A percentile compares a stretch with the other conserved stretches of the same genome.
Conservation (phyloP, 192 early-diverging fungal species). For the Podila epigama region DNA sequence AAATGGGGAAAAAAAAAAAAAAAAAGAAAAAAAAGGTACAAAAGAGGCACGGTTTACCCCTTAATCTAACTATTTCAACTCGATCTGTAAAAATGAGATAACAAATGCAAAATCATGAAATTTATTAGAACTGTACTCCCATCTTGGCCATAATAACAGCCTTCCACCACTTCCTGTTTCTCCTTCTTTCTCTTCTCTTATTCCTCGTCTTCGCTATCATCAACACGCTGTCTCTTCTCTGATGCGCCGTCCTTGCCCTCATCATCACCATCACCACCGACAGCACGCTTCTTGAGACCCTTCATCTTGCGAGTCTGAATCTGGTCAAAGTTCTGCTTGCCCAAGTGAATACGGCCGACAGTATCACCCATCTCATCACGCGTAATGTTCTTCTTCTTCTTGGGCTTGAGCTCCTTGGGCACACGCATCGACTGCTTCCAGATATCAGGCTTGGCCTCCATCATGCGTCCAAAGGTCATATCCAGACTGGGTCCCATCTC, state of each 20-base stretch:
- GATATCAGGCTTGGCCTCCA: slow-evolving; percentile 77
- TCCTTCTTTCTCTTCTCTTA: slow-evolving; percentile 4
- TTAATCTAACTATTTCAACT: too few species aligned
- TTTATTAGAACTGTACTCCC: too few species aligned
- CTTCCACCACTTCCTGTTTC: too few species aligned
- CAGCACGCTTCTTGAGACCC: slow-evolving; percentile 79
- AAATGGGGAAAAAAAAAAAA: not conserved
- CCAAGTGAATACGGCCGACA: slow-evolving; percentile 90
- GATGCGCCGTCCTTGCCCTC: slow-evolving; percentile 32
- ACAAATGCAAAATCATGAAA: too few species aligned
- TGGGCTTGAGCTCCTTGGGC: slow-evolving; percentile 85
- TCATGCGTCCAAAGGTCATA: slow-evolving; percentile 77
- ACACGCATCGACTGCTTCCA: slow-evolving; percentile 84
- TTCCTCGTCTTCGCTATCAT: slow-evolving; percentile 49
- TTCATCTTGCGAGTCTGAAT: slow-evolving; percentile 99
- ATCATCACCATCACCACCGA: too few species aligned
- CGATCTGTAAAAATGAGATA: too few species aligned
- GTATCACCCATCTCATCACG: slow-evolving; percentile 91
- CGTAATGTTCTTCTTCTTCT: slow-evolving; percentile 94
- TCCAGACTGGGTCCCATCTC: slow-evolving; percentile 95
- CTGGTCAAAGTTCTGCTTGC: slow-evolving; percentile 89
- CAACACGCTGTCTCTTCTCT: slow-evolving; percentile 53
- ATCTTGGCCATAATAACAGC: too few species aligned
- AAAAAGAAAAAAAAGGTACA: not conserved
- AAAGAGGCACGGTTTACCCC: too few species aligned